phyloP scores from a whole-genome alignment of 371 early-diverging fungal species.

The Phascolomyces articulosus region DNA sequence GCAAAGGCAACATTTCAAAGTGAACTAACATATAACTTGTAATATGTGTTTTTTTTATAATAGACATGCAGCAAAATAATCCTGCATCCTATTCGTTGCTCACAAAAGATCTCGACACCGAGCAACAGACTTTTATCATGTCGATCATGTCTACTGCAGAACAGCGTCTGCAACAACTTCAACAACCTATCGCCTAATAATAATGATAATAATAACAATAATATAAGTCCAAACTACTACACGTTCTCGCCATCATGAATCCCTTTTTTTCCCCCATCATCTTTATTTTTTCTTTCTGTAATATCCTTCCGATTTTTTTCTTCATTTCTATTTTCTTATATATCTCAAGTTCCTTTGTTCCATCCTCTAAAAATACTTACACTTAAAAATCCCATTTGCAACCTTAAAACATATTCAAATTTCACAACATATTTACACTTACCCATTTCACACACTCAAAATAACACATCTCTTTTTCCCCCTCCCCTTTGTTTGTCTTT shows the following conservation, averaged over 20 bases:
- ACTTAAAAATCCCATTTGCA: not conserved
- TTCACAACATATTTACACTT: not conserved
- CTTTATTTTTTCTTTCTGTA: conserved; percentile 1
- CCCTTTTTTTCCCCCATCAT: not conserved
- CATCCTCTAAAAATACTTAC: not conserved
- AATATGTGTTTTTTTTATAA: too few relatives aligned
- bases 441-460: not conserved
- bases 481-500: not conserved
- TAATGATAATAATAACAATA: not conserved
- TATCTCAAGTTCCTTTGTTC: too few relatives aligned
- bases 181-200: conserved; percentile 3
- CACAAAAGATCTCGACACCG: conserved; percentile 53
- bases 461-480: too few relatives aligned
- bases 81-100: conserved; percentile 51
- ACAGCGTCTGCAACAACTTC: conserved; percentile 26
- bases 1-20: too few relatives aligned
- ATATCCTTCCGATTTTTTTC: not conserved
- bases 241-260: not conserved
- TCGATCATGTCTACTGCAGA: conserved; percentile 46
- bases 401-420: conserved; percentile 1
- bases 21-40: too few relatives aligned
- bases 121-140: conserved; percentile 52
- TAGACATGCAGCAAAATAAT: conserved; percentile 46
- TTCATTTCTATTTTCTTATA: not conserved
- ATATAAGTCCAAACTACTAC: not conserved